These are phyloP conservation scores for Melanopsichium pennsylvanicum DNA, from an alignment of 1,284 basidiomycete genomes.

Conservation along the genomic window DNA sequence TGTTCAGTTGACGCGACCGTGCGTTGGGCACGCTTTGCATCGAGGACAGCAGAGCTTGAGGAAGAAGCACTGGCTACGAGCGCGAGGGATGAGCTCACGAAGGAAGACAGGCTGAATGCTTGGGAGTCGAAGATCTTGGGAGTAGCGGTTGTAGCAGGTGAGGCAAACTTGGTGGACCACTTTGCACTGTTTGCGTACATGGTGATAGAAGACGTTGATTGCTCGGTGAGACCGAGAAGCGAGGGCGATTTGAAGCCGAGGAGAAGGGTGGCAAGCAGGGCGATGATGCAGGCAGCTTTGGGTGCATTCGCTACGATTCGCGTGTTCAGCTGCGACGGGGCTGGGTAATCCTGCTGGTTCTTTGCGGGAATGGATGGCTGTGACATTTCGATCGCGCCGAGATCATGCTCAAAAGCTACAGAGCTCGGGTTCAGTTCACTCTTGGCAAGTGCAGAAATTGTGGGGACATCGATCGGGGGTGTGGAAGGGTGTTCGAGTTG, in stretches of 20 bases:
- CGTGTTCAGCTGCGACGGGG: conserved; percentile 2
- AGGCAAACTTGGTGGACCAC: conserved; percentile 15
- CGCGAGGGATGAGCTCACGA: background rate
- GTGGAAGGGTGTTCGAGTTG: background rate
- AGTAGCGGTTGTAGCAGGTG: conserved; percentile 3
- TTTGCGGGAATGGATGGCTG: background rate
- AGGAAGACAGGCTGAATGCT: background rate
- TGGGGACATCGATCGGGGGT: background rate
- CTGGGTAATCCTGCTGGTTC: background rate
- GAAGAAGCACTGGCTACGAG: conserved; percentile 11
- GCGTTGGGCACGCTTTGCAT: background rate
- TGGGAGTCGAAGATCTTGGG: background rate
- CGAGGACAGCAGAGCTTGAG: background rate
- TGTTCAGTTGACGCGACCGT: no score
- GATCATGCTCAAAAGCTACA: no score
- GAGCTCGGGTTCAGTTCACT: no score
- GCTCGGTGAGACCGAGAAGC: background rate
- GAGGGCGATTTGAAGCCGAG: conserved; percentile 20
- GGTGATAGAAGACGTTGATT: background rate
- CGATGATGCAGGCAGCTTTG: conserved; percentile 25
- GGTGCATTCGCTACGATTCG: background rate
- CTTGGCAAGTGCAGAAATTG: no score
- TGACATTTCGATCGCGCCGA: conserved; percentile 9
- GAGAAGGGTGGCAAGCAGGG: conserved; percentile 16
- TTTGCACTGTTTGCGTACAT: background rate